These are phyloP conservation scores for Euphorbia schlechtendalii DNA, from an alignment of 441 rosid genomes.

Conservation along the genomic window DNA sequence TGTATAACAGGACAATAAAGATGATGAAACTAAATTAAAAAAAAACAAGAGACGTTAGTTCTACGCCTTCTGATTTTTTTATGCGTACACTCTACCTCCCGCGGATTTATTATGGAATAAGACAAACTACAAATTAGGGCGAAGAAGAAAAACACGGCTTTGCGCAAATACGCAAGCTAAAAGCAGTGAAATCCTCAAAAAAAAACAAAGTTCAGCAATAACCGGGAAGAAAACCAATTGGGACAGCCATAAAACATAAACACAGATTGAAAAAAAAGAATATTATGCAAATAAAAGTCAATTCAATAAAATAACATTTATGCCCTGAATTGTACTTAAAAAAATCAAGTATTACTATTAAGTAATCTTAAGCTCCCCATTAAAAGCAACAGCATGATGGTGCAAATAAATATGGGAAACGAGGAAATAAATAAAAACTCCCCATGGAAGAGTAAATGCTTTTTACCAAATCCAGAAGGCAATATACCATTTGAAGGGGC, in stretches of 20 bases:
- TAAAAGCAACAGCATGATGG: slow-evolving; percentile 1
- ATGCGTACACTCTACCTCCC: slow-evolving; percentile 27
- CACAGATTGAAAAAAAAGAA: slow-evolving; percentile 13
- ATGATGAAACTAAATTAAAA: slow-evolving; percentile 17
- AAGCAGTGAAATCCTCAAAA: slow-evolving; percentile 11
- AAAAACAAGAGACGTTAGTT: slow-evolving; percentile 9
- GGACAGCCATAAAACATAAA: slow-evolving; percentile 6
- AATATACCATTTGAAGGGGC: slow-evolving; percentile 1
- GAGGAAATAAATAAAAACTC: not conserved
- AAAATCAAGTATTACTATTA: not conserved
- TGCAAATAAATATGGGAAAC: not conserved
- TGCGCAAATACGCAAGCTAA: slow-evolving; percentile 11
- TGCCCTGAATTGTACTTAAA: slow-evolving; percentile 5
- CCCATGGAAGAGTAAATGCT: slow-evolving; percentile 16
- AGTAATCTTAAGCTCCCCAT: not conserved
- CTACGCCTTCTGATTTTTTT: slow-evolving; percentile 19
- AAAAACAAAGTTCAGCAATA: slow-evolving; percentile 15
- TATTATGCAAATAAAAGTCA: slow-evolving; percentile 5
- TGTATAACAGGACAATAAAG: slow-evolving; percentile 10
- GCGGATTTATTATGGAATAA: slow-evolving; percentile 9
- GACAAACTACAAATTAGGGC: slow-evolving; percentile 18
- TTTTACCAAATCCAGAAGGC: slow-evolving; percentile 19
- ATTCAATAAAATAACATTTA: slow-evolving; percentile 10
- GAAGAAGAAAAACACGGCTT: slow-evolving; percentile 14
- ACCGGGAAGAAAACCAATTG: slow-evolving; percentile 11